Evolutionary conservation across 257 asterid species (phyloP), one percentile per base, ranked within the genome.

Genomic region (Handroanthus guayacan): DNA sequence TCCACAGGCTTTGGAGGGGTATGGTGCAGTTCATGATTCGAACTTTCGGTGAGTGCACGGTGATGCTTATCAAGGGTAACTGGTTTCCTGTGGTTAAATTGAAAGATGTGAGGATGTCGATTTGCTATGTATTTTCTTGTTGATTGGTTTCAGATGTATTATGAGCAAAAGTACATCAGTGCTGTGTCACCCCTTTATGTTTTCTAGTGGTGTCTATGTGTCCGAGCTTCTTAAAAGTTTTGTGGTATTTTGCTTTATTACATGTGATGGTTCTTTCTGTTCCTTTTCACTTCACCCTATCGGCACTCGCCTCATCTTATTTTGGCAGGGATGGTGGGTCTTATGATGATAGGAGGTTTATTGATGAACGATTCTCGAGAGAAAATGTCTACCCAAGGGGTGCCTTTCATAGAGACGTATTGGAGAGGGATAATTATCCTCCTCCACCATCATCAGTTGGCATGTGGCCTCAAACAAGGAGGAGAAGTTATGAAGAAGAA

Each of bases 1-100:
- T 95, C 92, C 96, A 95, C 99, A 95, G 99, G 99, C 97, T 79
- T 82, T 90, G 90, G 98, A 95, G 92, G 97, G 96, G 81, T 95
- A 95, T 89, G 95, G 89, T 69, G 96, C 88, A 48, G 94, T 85
- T 67, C 89, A 93, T 60, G 98, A 92, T 80, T 86, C 96, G 72
- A 82, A 90, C 77, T 86, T 85, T 76, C 94, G 97, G 99, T 95
- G 92, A 90, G 99, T 93, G 81, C 78, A 75, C 31, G 67, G 51
- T 81, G 87, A 83, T 82, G 79, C 84, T 76, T 67, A 72, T 76
- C 55, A 68, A 78, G 83, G 85, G 79, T 77, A 71, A 63, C 70
- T 76, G 65, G 55, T 79, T 74, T 78, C 62, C 17, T 61, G 83
- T 71, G 75, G 36, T 70, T 66, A 70, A 20, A 43, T 44, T 36